Percentiles rank a stretch among this genome's conserved stretches.
Conservation (phyloP, 768 basidiomycete species). For the Mycena maculata region DNA sequence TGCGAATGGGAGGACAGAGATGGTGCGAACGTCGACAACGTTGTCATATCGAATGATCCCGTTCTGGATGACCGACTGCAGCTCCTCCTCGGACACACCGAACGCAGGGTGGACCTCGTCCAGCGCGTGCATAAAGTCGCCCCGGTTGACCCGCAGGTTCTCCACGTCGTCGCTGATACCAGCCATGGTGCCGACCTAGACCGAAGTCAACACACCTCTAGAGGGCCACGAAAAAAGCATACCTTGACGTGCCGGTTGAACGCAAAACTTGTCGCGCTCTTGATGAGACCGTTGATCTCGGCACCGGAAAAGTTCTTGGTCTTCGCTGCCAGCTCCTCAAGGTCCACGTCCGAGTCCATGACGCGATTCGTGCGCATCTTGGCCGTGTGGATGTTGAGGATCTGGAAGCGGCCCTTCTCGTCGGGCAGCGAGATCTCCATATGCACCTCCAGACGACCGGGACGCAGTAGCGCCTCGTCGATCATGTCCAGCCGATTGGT, state of each 20-base stretch:
- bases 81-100: slow-evolving; percentile 97
- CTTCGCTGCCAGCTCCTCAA: slow-evolving; percentile 79
- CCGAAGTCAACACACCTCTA: not conserved
- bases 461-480: slow-evolving; percentile 96
- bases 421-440: slow-evolving; percentile 99
- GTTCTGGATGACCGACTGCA: slow-evolving; percentile 92
- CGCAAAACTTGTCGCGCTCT: slow-evolving; percentile 98
- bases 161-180: slow-evolving; percentile 97
- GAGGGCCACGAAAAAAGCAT: not conserved
- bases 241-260: slow-evolving; percentile 97
- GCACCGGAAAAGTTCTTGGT: slow-evolving; percentile 99
- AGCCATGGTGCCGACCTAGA: slow-evolving; percentile 90
- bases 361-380: slow-evolving; percentile 95
- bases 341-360: slow-evolving; percentile 88
- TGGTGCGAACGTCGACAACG: slow-evolving; percentile 76
- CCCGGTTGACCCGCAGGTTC: slow-evolving; percentile 85
- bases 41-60: slow-evolving; percentile 92
- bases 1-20: slow-evolving; percentile 17
- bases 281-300: slow-evolving; percentile 94
- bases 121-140: slow-evolving; percentile 90
- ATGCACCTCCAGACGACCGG: slow-evolving; percentile 98
- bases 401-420: slow-evolving; percentile 91
- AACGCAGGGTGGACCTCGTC: slow-evolving; percentile 97
- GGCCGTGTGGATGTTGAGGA: slow-evolving; percentile 92
- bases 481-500: slow-evolving; percentile 99